Evolutionary conservation across 1,284 basidiomycete species (phyloP).

Genomic region (Mycena sp.): DNA sequence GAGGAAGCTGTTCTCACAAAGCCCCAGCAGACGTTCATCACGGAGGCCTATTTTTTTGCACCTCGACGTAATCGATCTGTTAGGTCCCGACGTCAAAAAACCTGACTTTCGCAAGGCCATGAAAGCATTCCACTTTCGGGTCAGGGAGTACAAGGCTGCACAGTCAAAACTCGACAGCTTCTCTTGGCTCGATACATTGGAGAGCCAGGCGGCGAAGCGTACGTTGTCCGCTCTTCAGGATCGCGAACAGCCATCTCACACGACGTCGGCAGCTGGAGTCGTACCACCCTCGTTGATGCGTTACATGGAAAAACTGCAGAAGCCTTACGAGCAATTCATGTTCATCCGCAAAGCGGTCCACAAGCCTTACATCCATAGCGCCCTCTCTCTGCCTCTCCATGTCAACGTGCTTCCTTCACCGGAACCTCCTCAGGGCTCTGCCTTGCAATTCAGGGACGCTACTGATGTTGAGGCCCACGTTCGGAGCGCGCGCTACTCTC

Average conservation of each 20-base stretch:
- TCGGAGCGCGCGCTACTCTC: neutral
- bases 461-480: neutral
- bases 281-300: neutral
- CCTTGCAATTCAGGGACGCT: neutral
- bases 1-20: neutral
- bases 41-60: neutral
- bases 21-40: neutral
- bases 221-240: slow-evolving; percentile 1
- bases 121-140: neutral
- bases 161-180: neutral
- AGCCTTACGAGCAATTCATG: neutral
- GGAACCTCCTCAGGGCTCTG: neutral
- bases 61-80: neutral
- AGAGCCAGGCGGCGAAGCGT: slow-evolving; percentile 3
- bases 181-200: slow-evolving; percentile 9
- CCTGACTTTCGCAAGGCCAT: neutral
- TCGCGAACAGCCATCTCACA: neutral
- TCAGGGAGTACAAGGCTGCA: neutral
- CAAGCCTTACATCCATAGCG: slow-evolving; percentile 1
- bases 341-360: neutral
- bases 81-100: neutral
- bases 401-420: neutral
- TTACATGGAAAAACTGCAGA: slow-evolving; percentile 11
- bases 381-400: neutral
- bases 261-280: neutral